Percentiles rank a stretch among this genome's conserved stretches.
phyloP scores from a whole-genome alignment of 257 asterid species.

The Lavandula angustifolia region DNA sequence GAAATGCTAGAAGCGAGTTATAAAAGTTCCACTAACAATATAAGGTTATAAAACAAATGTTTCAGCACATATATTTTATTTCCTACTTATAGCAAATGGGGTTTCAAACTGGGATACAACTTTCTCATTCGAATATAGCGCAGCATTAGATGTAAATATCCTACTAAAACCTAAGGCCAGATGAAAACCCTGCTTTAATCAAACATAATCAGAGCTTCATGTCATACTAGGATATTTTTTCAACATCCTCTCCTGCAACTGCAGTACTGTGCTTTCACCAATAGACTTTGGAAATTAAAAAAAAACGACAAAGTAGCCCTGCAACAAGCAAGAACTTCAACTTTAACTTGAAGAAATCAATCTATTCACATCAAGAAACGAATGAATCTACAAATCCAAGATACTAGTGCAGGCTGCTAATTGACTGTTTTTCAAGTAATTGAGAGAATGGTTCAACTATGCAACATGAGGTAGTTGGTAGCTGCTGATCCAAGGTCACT shows the following conservation, averaged over 20 bases:
- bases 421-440: slow-evolving; percentile 1
- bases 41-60: neutral
- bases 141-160: slow-evolving; percentile 11
- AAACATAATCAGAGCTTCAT: slow-evolving; percentile 13
- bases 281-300: neutral
- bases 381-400: slow-evolving; percentile 17
- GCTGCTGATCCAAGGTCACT: slow-evolving; percentile 16
- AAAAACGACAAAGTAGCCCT: neutral
- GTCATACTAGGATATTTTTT: slow-evolving; percentile 1
- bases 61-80: slow-evolving; percentile 9
- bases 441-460: slow-evolving; percentile 3
- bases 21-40: slow-evolving; percentile 3
- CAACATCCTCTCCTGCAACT: slow-evolving; percentile 16
- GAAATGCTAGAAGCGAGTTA: neutral
- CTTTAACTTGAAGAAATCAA: neutral
- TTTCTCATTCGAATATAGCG: neutral
- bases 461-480: slow-evolving; percentile 25
- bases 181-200: neutral
- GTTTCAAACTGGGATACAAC: slow-evolving; percentile 22
- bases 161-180: slow-evolving; percentile 22
- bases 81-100: slow-evolving; percentile 9
- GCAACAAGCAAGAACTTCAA: slow-evolving; percentile 21
- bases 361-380: slow-evolving; percentile 19
- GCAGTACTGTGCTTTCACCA: slow-evolving; percentile 7
- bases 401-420: slow-evolving; percentile 4